Conservation (phyloP, 768 basidiomycete genomes). For the Lepiota venenata region DNA sequence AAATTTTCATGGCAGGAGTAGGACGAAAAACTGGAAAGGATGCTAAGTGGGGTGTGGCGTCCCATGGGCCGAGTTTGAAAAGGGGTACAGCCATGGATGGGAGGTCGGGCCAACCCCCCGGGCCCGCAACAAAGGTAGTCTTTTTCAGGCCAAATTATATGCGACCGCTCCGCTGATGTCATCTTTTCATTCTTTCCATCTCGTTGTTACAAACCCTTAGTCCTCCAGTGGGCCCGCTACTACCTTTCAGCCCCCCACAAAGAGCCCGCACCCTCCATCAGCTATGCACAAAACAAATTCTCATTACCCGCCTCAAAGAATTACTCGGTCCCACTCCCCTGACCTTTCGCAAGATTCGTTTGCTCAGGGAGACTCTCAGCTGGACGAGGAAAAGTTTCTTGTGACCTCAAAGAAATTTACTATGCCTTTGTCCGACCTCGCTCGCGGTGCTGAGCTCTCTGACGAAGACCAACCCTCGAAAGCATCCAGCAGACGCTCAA, state of each 20-base stretch:
- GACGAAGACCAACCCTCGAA: slow-evolving; percentile 16
- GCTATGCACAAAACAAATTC: background rate
- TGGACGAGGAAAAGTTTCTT: slow-evolving; percentile 43
- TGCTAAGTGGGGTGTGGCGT: slow-evolving; percentile 13
- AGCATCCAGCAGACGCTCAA: background rate
- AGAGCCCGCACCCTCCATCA: slow-evolving; percentile 5
- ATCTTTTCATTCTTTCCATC: background rate
- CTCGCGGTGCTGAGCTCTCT: slow-evolving; percentile 20
- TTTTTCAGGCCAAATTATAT: background rate
- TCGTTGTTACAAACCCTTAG: slow-evolving; percentile 15
- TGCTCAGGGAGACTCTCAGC: slow-evolving; percentile 44
- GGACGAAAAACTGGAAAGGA: slow-evolving; percentile 1
- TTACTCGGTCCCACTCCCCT: slow-evolving; percentile 12
- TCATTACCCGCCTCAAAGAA: background rate
- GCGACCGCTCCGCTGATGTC: background rate
- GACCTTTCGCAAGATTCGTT: slow-evolving; percentile 61
- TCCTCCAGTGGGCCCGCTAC: slow-evolving; percentile 8
- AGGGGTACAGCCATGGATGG: background rate
- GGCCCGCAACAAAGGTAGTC: slow-evolving; percentile 7
- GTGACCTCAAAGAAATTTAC: slow-evolving; percentile 47
- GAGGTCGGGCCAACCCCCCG: slow-evolving; percentile 21
- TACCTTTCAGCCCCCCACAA: slow-evolving; percentile 18
- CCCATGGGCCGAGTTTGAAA: slow-evolving; percentile 12
- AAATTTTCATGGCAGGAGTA: slow-evolving; percentile 32
- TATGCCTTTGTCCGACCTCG: slow-evolving; percentile 57